Evolutionary conservation across 2,329 filamentous ascomycete genomes (phyloP).

Genomic region (Sarocladium kiliense): DNA sequence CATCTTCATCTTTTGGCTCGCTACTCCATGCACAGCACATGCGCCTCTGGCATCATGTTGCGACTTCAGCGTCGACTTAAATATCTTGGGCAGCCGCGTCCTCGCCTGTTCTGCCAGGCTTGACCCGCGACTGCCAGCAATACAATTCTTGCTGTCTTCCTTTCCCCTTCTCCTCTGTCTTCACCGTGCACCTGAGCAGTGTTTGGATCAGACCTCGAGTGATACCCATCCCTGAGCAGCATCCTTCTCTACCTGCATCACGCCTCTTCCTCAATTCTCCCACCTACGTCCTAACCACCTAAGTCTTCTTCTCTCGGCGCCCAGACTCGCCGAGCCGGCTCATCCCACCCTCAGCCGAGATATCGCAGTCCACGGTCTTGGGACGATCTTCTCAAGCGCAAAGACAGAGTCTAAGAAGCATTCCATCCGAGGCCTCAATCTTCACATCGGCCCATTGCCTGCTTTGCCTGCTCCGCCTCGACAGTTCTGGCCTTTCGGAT

Average conservation of each 20-base stretch:
- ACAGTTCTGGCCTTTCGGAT: background rate
- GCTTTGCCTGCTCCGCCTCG: background rate
- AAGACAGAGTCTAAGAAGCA: background rate
- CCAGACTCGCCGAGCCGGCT: background rate
- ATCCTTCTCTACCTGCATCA: too few species aligned
- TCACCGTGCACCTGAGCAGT: too few species aligned
- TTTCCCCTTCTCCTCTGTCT: background rate
- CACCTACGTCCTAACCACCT: background rate
- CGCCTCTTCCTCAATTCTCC: background rate
- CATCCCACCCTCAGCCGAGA: background rate
- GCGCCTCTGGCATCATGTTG: background rate
- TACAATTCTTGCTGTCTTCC: too few species aligned
- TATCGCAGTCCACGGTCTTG: background rate
- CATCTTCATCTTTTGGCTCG: background rate
- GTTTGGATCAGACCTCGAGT: too few species aligned
- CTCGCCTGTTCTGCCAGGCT: background rate
- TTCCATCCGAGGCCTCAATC: background rate
- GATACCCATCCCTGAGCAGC: too few species aligned
- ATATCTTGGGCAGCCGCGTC: conserved; percentile 7
- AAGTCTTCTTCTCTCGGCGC: background rate
- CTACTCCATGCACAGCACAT: background rate
- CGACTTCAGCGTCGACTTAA: background rate
- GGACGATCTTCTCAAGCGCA: background rate
- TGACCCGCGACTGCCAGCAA: conserved; percentile 1
- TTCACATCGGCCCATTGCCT: background rate